Evolutionary conservation across 2,329 filamentous ascomycete species (phyloP).

Genomic region (Coniochaeta hoffmannii): DNA sequence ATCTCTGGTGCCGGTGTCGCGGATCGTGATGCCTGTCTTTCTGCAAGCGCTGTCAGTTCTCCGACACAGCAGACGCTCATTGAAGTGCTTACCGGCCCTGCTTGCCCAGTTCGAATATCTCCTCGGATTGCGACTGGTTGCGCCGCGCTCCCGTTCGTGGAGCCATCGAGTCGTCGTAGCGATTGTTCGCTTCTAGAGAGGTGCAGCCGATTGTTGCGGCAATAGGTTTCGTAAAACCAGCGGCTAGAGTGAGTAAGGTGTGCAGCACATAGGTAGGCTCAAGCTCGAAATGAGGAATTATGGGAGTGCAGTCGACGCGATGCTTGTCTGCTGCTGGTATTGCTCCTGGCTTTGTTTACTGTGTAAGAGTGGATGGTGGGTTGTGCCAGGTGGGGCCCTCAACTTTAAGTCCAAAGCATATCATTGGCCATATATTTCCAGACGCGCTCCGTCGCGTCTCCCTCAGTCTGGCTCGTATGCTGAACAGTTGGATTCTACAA

Average conservation of each 20-base stretch:
- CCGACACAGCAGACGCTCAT: neutral
- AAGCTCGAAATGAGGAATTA: neutral
- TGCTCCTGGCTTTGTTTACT: neutral
- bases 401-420: neutral
- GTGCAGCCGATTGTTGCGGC: neutral
- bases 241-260: neutral
- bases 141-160: conserved; percentile 21
- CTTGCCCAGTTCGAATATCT: conserved; percentile 41
- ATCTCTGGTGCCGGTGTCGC: conserved; percentile 73
- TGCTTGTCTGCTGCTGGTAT: neutral
- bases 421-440: neutral
- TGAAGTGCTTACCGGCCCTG: conserved; percentile 42
- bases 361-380: neutral
- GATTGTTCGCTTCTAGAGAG: neutral
- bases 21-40: conserved; percentile 80
- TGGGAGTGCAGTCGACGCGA: neutral
- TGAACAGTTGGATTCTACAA: neutral
- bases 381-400: neutral
- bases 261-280: too few relatives aligned
- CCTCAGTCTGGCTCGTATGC: neutral
- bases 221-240: neutral
- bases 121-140: conserved; percentile 33
- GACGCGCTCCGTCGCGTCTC: conserved; percentile 1
- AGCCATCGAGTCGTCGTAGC: neutral
- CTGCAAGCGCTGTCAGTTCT: conserved; percentile 37